A percentile compares a stretch with the other conserved stretches of the same genome.
These are phyloP conservation scores for Arthrobotrys musiformis DNA, from an alignment of 2,329 filamentous ascomycete species.

Conservation along the genomic window DNA sequence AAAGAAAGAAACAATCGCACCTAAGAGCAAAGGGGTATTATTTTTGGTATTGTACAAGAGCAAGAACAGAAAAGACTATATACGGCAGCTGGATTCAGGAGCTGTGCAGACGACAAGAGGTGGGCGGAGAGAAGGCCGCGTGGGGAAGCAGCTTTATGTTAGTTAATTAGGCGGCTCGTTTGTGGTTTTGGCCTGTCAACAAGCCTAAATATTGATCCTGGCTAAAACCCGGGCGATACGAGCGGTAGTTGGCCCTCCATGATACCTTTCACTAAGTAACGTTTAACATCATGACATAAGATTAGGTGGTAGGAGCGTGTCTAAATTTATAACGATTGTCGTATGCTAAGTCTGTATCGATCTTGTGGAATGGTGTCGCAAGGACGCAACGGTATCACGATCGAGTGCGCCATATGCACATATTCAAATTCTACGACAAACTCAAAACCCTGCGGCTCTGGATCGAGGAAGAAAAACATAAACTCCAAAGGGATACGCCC, in stretches of 20 bases:
- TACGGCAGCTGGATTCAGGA: conserved; percentile 21
- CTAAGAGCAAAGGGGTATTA: conserved; percentile 38
- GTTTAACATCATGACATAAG: not conserved
- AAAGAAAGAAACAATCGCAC: conserved; percentile 19
- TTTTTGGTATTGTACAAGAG: conserved; percentile 32
- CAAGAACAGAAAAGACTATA: conserved; percentile 19
- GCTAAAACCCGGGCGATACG: conserved; percentile 20
- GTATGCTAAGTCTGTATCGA: not conserved
- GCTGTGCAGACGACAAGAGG: conserved; percentile 19
- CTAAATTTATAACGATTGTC: conserved; percentile 4
- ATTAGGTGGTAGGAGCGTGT: not conserved
- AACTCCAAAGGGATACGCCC: not conserved
- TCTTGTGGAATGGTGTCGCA: not conserved
- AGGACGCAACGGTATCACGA: not conserved
- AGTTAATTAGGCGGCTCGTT: conserved; percentile 37
- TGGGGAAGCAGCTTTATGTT: conserved; percentile 39
- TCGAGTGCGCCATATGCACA: not conserved
- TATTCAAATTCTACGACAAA: not conserved
- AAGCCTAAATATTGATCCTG: conserved; percentile 45
- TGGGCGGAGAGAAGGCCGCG: conserved; percentile 29
- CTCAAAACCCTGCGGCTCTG: conserved; percentile 3
- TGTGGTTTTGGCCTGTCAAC: conserved; percentile 13
- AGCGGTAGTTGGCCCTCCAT: not conserved
- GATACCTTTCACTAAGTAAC: not conserved
- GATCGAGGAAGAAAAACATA: not conserved